Evolutionary conservation across 2,329 filamentous ascomycete species (phyloP).

Genomic region (Teratosphaeria pseudoeucalypti): DNA sequence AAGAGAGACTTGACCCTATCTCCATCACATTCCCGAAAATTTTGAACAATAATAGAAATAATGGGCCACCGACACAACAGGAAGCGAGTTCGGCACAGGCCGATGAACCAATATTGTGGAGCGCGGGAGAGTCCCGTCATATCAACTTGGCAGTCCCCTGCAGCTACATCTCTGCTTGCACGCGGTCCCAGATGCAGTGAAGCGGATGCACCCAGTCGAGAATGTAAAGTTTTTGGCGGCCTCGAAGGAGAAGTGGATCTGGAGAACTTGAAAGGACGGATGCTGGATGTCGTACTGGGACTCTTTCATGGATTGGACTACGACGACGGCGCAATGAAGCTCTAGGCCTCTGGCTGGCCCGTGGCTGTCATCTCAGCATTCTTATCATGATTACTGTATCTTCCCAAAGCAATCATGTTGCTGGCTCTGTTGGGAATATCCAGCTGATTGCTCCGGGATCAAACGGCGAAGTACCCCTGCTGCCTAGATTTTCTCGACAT

Average conservation of each 20-base stretch:
- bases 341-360: background rate
- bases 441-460: no score
- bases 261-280: background rate
- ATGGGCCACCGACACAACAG: background rate
- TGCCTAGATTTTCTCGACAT: background rate
- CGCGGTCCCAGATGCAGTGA: background rate
- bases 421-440: background rate
- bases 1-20: background rate
- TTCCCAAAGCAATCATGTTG: background rate
- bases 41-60: background rate
- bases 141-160: background rate
- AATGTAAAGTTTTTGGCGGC: background rate
- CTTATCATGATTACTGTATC: background rate
- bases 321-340: background rate
- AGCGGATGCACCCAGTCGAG: background rate
- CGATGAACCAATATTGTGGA: background rate
- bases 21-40: background rate
- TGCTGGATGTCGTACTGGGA: slow-evolving; percentile 1
- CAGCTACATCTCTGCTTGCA: background rate
- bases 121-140: background rate
- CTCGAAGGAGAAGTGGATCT: background rate
- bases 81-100: background rate
- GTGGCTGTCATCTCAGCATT: background rate
- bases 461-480: background rate
- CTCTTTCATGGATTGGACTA: slow-evolving; percentile 1